phyloP scores from a whole-genome alignment of 2,329 filamentous ascomycete genomes.

The Alternaria gansuensis region DNA sequence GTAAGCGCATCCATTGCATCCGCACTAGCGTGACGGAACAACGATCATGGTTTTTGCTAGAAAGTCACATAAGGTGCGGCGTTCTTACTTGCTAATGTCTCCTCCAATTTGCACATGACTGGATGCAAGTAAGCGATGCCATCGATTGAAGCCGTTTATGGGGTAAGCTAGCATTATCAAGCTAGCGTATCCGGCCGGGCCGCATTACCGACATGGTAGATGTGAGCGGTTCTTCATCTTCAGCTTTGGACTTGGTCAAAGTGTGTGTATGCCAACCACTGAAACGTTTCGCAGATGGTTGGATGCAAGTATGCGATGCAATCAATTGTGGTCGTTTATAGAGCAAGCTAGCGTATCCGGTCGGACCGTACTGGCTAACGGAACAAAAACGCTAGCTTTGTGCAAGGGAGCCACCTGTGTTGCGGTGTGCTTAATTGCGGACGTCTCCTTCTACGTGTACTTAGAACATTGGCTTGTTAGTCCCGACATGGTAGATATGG shows the following conservation, averaged over 20 bases:
- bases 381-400: too few species aligned
- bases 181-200: constrained; percentile 3
- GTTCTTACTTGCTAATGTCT: too few species aligned
- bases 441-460: not conserved
- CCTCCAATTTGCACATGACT: too few species aligned
- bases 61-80: too few species aligned
- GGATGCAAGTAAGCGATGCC: constrained; percentile 6
- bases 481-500: not conserved
- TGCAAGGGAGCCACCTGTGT: too few species aligned
- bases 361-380: too few species aligned
- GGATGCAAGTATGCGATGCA: too few species aligned
- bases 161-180: constrained; percentile 9
- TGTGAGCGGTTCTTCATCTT: not conserved
- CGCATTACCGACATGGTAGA: constrained; percentile 1
- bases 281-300: too few species aligned
- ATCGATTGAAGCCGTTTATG: constrained; percentile 3
- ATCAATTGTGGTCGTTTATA: too few species aligned
- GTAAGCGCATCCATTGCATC: constrained; percentile 3
- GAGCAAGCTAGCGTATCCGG: too few species aligned
- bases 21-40: not conserved
- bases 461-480: not conserved
- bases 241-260: not conserved
- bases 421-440: not conserved
- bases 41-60: too few species aligned
- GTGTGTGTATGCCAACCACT: not conserved